Percentiles rank a stretch among this genome's conserved stretches.
phyloP scores from a whole-genome alignment of 2,329 filamentous ascomycete genomes.

The Aspergillus piperis region DNA sequence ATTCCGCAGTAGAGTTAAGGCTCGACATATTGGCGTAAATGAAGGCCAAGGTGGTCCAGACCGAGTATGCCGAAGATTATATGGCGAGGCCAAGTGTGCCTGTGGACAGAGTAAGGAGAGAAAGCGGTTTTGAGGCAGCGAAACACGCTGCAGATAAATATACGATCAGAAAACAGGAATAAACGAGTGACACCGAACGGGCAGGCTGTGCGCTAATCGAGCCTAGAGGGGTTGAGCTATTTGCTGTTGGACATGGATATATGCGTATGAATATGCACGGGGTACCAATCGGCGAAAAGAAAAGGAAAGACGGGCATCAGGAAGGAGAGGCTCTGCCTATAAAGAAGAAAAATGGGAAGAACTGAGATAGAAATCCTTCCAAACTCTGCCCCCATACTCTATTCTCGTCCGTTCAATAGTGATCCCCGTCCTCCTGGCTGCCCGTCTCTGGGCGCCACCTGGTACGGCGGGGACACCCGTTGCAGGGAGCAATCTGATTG shows the following conservation, averaged over 20 bases:
- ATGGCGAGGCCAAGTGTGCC: neutral
- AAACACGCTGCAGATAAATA: neutral
- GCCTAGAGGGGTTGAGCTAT: constrained; percentile 11
- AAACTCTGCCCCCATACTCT: neutral
- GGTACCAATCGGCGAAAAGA: neutral
- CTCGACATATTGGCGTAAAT: constrained; percentile 9
- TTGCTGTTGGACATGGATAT: neutral
- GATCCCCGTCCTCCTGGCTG: neutral
- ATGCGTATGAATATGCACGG: neutral
- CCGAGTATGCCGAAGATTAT: neutral
- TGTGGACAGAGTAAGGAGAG: neutral
- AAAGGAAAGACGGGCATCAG: neutral
- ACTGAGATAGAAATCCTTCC: neutral
- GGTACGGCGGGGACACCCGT: constrained; percentile 1
- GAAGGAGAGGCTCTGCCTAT: neutral
- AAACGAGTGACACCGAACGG: neutral
- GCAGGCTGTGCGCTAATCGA: neutral
- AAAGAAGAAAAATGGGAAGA: neutral
- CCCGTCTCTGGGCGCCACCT: neutral
- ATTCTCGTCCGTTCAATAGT: neutral
- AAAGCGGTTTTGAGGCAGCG: neutral
- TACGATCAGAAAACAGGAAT: neutral
- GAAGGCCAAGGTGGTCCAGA: neutral
- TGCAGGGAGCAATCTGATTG: neutral
- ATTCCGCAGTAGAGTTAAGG: constrained; percentile 7